Conservation (phyloP, 495 filamentous ascomycete genomes). For the Opeltia flavorubescens region DNA sequence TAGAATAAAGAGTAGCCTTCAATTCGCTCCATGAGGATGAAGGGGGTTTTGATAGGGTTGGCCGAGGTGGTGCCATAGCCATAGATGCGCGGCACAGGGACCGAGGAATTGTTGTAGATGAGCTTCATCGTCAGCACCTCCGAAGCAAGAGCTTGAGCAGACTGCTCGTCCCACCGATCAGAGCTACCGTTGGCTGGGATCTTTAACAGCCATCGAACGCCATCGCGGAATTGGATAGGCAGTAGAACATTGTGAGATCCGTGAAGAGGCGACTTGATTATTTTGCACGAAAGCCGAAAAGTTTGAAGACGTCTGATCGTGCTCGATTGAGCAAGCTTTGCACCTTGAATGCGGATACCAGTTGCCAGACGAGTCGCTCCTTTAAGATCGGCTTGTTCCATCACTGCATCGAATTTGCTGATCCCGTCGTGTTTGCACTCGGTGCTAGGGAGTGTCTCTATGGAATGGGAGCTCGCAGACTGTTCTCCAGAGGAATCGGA, state of each 20-base stretch:
- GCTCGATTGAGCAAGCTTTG: background rate
- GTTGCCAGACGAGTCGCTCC: no score
- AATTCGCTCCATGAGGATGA: constrained; percentile 20
- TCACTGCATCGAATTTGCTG: no score
- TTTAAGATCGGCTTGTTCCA: no score
- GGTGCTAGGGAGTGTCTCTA: no score
- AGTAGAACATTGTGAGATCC: constrained; percentile 16
- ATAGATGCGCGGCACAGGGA: constrained; percentile 19
- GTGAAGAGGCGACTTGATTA: background rate
- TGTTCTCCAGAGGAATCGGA: no score
- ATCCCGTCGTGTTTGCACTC: no score
- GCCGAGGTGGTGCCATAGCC: constrained; percentile 5
- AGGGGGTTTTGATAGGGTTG: constrained; percentile 15
- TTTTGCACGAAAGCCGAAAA: background rate
- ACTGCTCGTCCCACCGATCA: constrained; percentile 6
- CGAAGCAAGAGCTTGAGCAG: constrained; percentile 9
- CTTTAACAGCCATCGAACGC: constrained; percentile 14
- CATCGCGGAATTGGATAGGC: constrained; percentile 13
- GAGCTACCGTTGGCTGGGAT: constrained; percentile 11
- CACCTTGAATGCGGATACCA: background rate
- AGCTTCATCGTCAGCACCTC: constrained; percentile 16
- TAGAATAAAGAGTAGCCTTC: constrained; percentile 16
- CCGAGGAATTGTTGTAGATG: constrained; percentile 12
- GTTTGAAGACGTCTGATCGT: background rate
- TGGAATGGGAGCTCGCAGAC: no score